A percentile compares a stretch with the other conserved stretches of the same genome.
Conservation (phyloP, 441 rosid genomes). For the Manihot esculenta region DNA sequence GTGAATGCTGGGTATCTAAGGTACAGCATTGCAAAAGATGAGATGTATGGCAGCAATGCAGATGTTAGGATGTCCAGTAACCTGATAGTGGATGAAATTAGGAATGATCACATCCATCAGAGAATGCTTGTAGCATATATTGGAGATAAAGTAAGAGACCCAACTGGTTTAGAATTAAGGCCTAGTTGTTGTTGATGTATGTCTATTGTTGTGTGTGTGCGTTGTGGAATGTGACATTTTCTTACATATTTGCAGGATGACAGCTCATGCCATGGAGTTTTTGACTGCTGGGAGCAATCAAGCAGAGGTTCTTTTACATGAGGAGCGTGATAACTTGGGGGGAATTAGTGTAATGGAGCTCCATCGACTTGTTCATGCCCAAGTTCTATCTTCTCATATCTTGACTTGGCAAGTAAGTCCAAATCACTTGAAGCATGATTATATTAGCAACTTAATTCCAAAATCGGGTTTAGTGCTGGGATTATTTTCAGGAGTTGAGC, state of each 20-base stretch:
- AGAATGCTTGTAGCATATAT: no score
- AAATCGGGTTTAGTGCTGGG: constrained; percentile 7
- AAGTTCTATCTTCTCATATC: constrained; percentile 86
- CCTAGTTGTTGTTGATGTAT: no score
- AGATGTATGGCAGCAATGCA: no score
- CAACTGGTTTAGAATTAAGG: no score
- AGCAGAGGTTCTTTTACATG: constrained; percentile 70
- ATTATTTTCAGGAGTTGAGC: neutral
- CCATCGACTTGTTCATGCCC: constrained; percentile 86
- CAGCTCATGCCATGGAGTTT: constrained; percentile 81
- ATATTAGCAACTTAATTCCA: neutral
- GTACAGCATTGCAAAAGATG: no score
- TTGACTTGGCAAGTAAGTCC: constrained; percentile 92
- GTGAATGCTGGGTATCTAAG: no score
- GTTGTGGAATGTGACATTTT: no score
- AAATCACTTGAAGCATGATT: constrained; percentile 16
- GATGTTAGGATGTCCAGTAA: no score
- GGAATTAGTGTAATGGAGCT: constrained; percentile 85
- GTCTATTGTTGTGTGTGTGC: no score
- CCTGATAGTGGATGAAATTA: no score
- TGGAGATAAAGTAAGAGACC: no score
- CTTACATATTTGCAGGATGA: constrained; percentile 61
- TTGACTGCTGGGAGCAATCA: constrained; percentile 78
- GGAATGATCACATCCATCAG: no score
- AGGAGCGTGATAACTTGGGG: constrained; percentile 67